Percentiles rank a stretch among this genome's conserved stretches.
Evolutionary conservation across 177 flowering plant species (phyloP).

Genomic region (Telopea speciosissima): DNA sequence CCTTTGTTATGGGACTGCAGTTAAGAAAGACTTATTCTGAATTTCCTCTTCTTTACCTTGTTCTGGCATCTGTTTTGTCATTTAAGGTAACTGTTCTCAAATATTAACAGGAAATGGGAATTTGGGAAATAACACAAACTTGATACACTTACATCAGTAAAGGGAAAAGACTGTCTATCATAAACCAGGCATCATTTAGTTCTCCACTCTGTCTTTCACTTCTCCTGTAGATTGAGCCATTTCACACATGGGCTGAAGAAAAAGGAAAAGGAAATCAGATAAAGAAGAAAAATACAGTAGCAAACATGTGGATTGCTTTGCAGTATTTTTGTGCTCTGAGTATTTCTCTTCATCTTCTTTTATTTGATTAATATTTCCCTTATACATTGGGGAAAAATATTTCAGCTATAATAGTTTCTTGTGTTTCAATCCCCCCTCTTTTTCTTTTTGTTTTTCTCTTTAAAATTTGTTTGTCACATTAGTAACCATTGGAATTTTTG

Average conservation of each 20-base stretch:
- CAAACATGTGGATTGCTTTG: background rate
- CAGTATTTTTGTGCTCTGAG: background rate
- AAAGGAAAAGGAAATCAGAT: background rate
- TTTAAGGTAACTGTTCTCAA: background rate
- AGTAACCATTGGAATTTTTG: too few species aligned
- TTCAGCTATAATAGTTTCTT: background rate
- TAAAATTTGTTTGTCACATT: too few species aligned
- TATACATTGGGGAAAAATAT: too few species aligned
- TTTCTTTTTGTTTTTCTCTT: background rate
- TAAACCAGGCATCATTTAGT: background rate
- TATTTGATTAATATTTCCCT: too few species aligned
- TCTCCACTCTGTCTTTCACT: background rate
- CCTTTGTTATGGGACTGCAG: too few species aligned
- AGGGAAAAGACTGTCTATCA: too few species aligned
- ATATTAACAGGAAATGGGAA: background rate
- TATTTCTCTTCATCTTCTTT: background rate
- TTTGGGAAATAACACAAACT: background rate
- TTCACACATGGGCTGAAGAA: background rate
- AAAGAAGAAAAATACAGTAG: too few species aligned
- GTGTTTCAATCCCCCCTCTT: too few species aligned
- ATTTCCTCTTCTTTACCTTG: background rate
- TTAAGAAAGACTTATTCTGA: too few species aligned
- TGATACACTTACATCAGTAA: too few species aligned
- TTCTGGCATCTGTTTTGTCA: background rate
- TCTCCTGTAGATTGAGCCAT: background rate